Evolutionary conservation across 1,284 basidiomycete species (phyloP).

Genomic region (Prillingera fragicola): DNA sequence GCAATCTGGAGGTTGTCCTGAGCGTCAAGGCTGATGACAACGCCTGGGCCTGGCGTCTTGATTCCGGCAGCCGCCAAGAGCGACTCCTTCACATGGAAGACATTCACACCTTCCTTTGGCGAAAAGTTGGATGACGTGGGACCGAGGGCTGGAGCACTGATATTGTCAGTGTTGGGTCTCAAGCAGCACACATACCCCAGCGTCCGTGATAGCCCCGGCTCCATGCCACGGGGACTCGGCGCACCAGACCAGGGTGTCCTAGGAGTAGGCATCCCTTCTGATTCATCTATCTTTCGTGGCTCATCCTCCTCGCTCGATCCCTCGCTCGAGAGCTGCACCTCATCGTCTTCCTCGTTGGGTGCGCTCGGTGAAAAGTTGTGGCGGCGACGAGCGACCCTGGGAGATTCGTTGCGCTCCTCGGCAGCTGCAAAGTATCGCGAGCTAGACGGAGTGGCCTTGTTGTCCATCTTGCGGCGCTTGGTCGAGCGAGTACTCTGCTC

Average conservation of each 20-base stretch:
- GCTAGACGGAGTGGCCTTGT: not conserved
- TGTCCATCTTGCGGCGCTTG: conserved; percentile 11
- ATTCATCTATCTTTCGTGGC: conserved; percentile 8
- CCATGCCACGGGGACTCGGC: conserved; percentile 9
- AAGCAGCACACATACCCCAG: conserved; percentile 5
- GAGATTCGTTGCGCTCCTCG: no score
- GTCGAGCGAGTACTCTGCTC: not conserved
- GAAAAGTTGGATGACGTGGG: conserved; percentile 22
- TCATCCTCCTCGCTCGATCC: conserved; percentile 11
- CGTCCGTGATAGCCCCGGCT: conserved; percentile 5
- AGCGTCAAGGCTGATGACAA: conserved; percentile 28
- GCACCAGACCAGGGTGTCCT: conserved; percentile 23
- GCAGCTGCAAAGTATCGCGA: conserved; percentile 4
- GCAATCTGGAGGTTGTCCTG: conserved; percentile 29
- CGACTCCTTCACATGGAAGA: conserved; percentile 11
- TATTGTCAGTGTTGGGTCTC: conserved; percentile 1
- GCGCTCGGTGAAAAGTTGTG: conserved; percentile 39
- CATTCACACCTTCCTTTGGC: conserved; percentile 24
- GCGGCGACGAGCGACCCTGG: no score
- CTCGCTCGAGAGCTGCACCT: conserved; percentile 1
- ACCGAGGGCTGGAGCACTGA: not conserved
- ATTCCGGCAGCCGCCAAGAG: conserved; percentile 20
- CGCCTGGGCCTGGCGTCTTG: conserved; percentile 20
- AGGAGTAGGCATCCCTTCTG: conserved; percentile 13
- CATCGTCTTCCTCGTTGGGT: conserved; percentile 15